phyloP scores from a whole-genome alignment of 2,329 filamentous ascomycete species.

The Cladosporium sp. region DNA sequence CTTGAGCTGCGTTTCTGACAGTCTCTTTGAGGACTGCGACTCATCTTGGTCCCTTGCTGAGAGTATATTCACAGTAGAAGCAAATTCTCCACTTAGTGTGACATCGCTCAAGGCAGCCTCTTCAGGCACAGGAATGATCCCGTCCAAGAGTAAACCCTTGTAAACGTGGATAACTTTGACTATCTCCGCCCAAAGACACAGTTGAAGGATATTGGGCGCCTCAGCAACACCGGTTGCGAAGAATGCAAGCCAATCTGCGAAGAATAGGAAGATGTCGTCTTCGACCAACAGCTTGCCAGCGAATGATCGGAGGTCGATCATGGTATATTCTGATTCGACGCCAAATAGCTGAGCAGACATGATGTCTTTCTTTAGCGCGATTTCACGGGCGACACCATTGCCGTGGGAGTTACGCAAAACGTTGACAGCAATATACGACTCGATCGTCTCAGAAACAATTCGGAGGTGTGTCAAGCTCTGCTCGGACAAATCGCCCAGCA shows the following conservation, averaged over 20 bases:
- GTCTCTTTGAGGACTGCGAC: neutral
- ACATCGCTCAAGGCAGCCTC: constrained; percentile 21
- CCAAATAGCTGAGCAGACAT: constrained; percentile 29
- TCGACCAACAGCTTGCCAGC: constrained; percentile 51
- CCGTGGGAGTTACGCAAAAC: constrained; percentile 51
- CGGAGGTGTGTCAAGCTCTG: constrained; percentile 81
- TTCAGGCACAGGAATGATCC: constrained; percentile 1
- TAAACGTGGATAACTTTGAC: constrained; percentile 70
- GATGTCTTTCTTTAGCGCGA: constrained; percentile 25
- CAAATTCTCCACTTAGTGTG: constrained; percentile 17
- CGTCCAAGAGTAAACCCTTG: constrained; percentile 24
- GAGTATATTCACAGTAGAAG: neutral
- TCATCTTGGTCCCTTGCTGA: neutral
- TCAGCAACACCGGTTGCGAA: constrained; percentile 27
- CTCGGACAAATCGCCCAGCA: constrained; percentile 80
- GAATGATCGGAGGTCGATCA: constrained; percentile 20
- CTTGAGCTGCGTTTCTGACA: constrained; percentile 20
- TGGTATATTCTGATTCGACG: constrained; percentile 20
- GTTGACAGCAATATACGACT: constrained; percentile 77
- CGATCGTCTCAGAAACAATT: constrained; percentile 80
- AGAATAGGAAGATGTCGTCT: constrained; percentile 72
- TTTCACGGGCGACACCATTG: constrained; percentile 18
- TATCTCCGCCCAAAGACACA: constrained; percentile 89
- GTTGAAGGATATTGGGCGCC: constrained; percentile 60
- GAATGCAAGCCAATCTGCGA: constrained; percentile 57